Evolutionary conservation across 2,329 filamentous ascomycete species (phyloP), one percentile per base, ranked within the genome.

Genomic region (Alternaria triticimaculans): DNA sequence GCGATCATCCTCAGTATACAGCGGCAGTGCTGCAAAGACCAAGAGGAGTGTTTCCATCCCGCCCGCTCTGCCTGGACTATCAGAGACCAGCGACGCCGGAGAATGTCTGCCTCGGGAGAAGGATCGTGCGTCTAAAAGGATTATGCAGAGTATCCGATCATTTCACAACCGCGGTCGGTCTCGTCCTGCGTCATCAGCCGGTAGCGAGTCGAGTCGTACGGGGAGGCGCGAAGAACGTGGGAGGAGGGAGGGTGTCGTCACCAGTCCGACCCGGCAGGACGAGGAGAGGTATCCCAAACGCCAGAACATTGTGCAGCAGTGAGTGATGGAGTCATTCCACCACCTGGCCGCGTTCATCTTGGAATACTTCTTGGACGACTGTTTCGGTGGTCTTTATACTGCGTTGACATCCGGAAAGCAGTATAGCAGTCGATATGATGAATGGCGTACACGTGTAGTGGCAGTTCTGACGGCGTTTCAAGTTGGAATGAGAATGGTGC

Each of bases 1-100:
- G 14, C 2, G 30, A 10, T 53, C 49, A 23, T 53, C 49, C 20
- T 53, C 49, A 37, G 49, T 25, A 41, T 53, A 53, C 49, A 53
- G 49, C 30, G 49, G 37, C 20, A 2, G 23, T 23, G 18, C 14
- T 23, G 30, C 20, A 37, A 50, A 23, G 20, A 11, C 26, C 5
- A 50, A 20, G n/a, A n/a, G 33, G 2, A 15, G 30, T 15, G 9
- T 21, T 41, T n/a, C 30, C 9, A 23, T 21, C 9, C 9, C 28
- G 0, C 49, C 21, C 7, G 14, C 49, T 12, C 20, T 41, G 20
- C 30, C 7, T 2, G 1, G 21, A 2, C 20, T 2, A n/a, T 15
- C 30, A 14, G 49, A 18, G 20, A n/a, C 0, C 9, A 37, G 20
- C 4, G 30, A 41, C 14, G 9, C 20, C 33, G 30, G 20, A 53